Evolutionary conservation across 139 green algal species (phyloP).

Genomic region (Coelastrella sp.): DNA sequence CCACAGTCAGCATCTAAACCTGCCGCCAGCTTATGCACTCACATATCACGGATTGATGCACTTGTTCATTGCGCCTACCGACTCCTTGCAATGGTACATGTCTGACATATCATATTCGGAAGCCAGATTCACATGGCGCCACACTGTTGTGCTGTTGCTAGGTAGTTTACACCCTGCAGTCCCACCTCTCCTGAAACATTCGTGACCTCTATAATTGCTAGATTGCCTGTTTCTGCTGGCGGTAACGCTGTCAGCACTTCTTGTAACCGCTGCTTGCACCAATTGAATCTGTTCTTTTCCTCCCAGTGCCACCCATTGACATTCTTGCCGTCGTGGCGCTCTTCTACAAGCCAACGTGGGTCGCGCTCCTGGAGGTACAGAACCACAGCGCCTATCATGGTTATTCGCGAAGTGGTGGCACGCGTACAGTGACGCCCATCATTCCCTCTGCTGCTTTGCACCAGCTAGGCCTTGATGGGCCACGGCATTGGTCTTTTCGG

Average conservation of each 20-base stretch:
- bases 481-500: too few species aligned
- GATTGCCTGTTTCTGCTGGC: conserved; percentile 44
- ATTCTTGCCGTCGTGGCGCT: conserved; percentile 63
- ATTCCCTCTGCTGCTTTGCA: not conserved
- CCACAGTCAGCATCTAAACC: not conserved
- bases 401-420: too few species aligned
- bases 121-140: too few species aligned
- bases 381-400: not conserved
- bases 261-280: conserved; percentile 68
- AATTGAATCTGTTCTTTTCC: conserved; percentile 72
- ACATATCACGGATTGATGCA: too few species aligned
- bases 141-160: too few species aligned
- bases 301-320: conserved; percentile 78
- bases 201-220: conserved; percentile 64
- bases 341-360: conserved; percentile 64
- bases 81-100: not conserved
- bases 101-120: not conserved
- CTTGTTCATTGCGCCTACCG: not conserved
- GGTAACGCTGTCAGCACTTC: conserved; percentile 67
- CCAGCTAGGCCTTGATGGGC: too few species aligned
- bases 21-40: too few species aligned
- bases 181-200: conserved; percentile 75
- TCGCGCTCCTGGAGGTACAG: conserved; percentile 50
- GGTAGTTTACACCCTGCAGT: too few species aligned
- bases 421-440: too few species aligned